phyloP scores from a whole-genome alignment of 192 early-diverging fungal genomes.

The Coemansia pectinata region DNA sequence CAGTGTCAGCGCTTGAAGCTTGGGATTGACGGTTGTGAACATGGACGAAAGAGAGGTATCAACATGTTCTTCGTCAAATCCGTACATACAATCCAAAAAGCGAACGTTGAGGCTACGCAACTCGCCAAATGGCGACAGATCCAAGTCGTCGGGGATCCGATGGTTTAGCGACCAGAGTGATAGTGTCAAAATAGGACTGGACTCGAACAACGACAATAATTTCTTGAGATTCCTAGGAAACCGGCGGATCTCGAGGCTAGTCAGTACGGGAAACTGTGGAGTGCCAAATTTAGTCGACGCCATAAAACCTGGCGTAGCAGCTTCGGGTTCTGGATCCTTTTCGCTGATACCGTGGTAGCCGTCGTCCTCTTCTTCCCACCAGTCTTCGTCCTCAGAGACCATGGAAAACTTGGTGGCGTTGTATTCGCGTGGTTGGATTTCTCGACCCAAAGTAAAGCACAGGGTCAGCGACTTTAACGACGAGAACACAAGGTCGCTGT shows the following conservation, averaged over 20 bases:
- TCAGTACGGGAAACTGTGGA: slow-evolving; percentile 17
- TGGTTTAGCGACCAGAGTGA: slow-evolving; percentile 9
- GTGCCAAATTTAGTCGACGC: background rate
- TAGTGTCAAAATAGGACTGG: slow-evolving; percentile 7
- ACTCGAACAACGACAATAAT: slow-evolving; percentile 9
- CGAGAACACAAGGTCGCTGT: slow-evolving; percentile 6
- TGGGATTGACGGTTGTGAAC: background rate
- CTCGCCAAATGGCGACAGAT: background rate
- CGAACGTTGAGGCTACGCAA: slow-evolving; percentile 11
- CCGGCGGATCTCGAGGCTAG: slow-evolving; percentile 11
- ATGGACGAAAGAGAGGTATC: background rate
- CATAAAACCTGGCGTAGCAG: background rate
- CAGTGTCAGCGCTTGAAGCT: slow-evolving; percentile 2
- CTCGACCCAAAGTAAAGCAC: background rate
- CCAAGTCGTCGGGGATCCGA: background rate
- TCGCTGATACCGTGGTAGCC: background rate
- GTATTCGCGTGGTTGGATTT: background rate
- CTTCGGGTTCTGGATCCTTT: background rate
- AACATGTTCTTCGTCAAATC: background rate
- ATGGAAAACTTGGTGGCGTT: background rate
- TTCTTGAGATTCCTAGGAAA: background rate
- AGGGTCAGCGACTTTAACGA: slow-evolving; percentile 12
- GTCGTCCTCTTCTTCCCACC: background rate
- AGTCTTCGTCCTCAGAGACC: background rate
- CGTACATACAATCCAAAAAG: background rate